These are phyloP conservation scores for Lachnellula occidentalis DNA, from an alignment of 2,329 filamentous ascomycete genomes.

Conservation along the genomic window DNA sequence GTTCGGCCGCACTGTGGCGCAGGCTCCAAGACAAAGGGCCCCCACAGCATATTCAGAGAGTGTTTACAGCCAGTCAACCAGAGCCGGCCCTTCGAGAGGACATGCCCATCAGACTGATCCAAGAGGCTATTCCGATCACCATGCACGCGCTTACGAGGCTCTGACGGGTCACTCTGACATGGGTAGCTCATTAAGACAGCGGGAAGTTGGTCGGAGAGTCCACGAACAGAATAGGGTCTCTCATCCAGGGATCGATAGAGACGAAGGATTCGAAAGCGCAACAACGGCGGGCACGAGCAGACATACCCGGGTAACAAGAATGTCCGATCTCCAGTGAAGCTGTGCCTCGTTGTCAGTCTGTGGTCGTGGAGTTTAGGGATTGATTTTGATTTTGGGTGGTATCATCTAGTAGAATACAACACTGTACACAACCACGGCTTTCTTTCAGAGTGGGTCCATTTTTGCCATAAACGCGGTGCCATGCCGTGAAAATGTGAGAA, in stretches of 20 bases:
- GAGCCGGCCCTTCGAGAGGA: background rate
- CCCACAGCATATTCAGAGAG: slow-evolving; percentile 2
- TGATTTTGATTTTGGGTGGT: background rate
- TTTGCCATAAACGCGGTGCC: background rate
- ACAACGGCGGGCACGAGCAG: background rate
- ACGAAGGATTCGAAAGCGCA: background rate
- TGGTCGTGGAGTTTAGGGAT: too few species aligned
- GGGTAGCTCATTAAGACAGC: background rate
- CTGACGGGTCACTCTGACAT: background rate
- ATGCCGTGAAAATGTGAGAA: background rate
- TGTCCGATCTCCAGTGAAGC: background rate
- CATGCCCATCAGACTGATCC: background rate
- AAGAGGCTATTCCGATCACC: background rate
- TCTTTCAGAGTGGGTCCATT: background rate
- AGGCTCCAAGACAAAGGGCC: background rate
- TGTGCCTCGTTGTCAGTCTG: background rate
- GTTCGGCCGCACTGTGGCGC: background rate
- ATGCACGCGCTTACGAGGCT: background rate
- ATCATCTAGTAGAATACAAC: slow-evolving; percentile 5
- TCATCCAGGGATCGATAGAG: too few species aligned
- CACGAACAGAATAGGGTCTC: background rate
- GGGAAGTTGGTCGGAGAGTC: background rate
- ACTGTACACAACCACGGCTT: slow-evolving; percentile 3
- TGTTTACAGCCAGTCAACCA: slow-evolving; percentile 1
- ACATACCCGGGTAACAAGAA: background rate